These are phyloP conservation scores for Fusarium clavum DNA, from an alignment of 2,329 filamentous ascomycete species.

Conservation along the genomic window DNA sequence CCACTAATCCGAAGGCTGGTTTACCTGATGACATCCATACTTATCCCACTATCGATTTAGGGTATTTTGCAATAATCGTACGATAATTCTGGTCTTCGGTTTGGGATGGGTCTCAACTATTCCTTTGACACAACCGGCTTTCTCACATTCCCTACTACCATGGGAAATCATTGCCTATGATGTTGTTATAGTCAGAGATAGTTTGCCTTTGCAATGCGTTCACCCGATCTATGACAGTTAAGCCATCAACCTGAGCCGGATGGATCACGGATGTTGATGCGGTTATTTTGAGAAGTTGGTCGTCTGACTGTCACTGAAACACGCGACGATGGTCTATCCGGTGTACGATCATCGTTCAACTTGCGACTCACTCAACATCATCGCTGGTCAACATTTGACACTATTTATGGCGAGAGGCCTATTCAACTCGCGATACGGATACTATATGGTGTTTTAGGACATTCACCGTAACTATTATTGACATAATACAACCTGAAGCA, in stretches of 20 bases:
- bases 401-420: neutral
- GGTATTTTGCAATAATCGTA: neutral
- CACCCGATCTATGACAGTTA: neutral
- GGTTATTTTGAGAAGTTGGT: neutral
- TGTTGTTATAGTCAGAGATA: neutral
- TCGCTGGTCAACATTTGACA: neutral
- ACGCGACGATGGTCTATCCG: neutral
- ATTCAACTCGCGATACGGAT: neutral
- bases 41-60: neutral
- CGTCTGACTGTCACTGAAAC: conserved; percentile 1
- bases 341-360: neutral
- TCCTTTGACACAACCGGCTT: neutral
- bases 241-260: neutral
- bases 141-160: neutral
- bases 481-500: neutral
- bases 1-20: neutral
- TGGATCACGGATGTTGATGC: neutral
- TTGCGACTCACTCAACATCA: neutral
- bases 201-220: neutral
- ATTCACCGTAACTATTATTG: neutral
- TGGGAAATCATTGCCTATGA: neutral
- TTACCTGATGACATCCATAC: too few relatives aligned
- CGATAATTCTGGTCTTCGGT: neutral
- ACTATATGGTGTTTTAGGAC: neutral
- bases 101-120: neutral